Evolutionary conservation across 495 filamentous ascomycete genomes (phyloP), one percentile per base, ranked within the genome.

Genomic region (Xylaria venustula): DNA sequence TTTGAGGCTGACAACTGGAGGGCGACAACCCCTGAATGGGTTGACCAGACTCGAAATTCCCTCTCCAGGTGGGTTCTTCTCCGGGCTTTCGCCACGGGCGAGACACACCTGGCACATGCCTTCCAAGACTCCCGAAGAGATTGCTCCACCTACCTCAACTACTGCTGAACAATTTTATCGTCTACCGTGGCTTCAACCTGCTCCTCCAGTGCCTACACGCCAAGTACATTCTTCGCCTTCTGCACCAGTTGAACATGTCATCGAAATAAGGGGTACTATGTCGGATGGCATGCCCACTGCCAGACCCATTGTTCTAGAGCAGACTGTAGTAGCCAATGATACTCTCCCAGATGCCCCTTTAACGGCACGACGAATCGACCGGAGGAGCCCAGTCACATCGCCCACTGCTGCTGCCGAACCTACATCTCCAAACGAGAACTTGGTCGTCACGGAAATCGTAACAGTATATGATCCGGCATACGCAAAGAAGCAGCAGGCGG

Each of bases 41-140:
- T 80, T 93, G 57, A 88, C 86, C 60, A 79, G 81, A 72, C 77
- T 96, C 56, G 86, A 91, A 52, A 91, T 97, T 49, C 92, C 92
- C 2, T 96, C 92, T 1, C 92, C 92, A 0, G 90, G 91, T 25
- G 90, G 90, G 0, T 96, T 97, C 79, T 97, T 97, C 71, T 88
- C 90, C 19, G 91, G 89, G 0, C 81, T 97, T 17, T 88, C 83
- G 15, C 79, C 84, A 1, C 81, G 85, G 49, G 85, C 87, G 30
- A 83, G 91, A 53, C 85, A 88, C 67, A 94, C 92, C 4, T 97
- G 92, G 92, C 76, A 82, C 67, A 54, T 79, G 32, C 75, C 80
- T n/a, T 53, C 71, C 46, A 71, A 61, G 64, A 75, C 73, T 30
- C 79, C 77, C 14, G 64, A 72, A 19, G 75, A 78, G 19, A 66